Conservation (phyloP, 2,329 filamentous ascomycete genomes). For the Aspergillus sergii region DNA sequence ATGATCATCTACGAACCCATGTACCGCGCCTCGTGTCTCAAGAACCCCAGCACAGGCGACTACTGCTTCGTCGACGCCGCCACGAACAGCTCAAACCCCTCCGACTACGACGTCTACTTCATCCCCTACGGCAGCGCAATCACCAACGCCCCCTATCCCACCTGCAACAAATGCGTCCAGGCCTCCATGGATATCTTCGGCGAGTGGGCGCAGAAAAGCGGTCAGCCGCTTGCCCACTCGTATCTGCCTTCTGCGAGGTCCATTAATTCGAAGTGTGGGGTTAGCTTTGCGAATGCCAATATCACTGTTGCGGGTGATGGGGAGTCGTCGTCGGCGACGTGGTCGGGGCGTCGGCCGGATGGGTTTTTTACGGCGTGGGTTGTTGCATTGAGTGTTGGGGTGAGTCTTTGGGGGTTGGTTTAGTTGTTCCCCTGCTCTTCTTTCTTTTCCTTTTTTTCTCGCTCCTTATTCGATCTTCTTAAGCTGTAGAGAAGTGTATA, state of each 20-base stretch:
- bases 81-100: constrained; percentile 70
- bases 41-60: constrained; percentile 63
- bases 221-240: constrained; percentile 66
- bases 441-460: not conserved
- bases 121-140: constrained; percentile 76
- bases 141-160: constrained; percentile 67
- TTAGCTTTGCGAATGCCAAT: constrained; percentile 55
- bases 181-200: constrained; percentile 83
- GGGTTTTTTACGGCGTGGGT: constrained; percentile 10
- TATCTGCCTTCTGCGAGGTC: constrained; percentile 73
- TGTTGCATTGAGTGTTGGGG: constrained; percentile 12
- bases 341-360: not conserved
- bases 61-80: constrained; percentile 84
- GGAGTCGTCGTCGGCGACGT: constrained; percentile 9
- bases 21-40: constrained; percentile 79
- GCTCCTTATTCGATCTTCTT: not conserved
- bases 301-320: constrained; percentile 35
- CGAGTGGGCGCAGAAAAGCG: constrained; percentile 65
- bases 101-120: constrained; percentile 81
- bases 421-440: constrained; percentile 2
- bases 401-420: constrained; percentile 8
- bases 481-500: not conserved
- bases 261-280: constrained; percentile 68
- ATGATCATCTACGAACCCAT: constrained; percentile 76
- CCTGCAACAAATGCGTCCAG: constrained; percentile 74